Percentiles rank a stretch among this genome's conserved stretches.
Conservation (phyloP, 2,329 filamentous ascomycete genomes). For the Exophiala phaeomuriformis region DNA sequence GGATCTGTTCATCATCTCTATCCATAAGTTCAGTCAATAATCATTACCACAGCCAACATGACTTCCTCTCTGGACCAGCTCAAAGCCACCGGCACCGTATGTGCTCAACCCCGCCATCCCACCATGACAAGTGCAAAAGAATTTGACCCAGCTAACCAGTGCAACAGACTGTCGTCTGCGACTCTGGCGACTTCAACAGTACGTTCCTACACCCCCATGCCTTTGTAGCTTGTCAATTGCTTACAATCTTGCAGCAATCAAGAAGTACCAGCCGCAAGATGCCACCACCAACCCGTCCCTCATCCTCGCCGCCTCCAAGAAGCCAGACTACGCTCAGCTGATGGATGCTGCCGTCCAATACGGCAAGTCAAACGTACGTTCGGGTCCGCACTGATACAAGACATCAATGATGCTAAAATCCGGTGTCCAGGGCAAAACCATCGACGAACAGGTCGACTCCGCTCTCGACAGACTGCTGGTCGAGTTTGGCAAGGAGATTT, state of each 20-base stretch:
- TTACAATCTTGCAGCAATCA: constrained; percentile 62
- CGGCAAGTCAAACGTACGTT: constrained; percentile 66
- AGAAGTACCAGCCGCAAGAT: constrained; percentile 99
- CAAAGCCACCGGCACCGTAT: constrained; percentile 91
- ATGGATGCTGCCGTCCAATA: constrained; percentile 79
- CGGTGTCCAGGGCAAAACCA: constrained; percentile 43
- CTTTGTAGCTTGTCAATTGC: constrained; percentile 14
- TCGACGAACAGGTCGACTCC: constrained; percentile 79
- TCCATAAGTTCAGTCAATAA: not conserved
- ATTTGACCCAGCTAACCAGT: constrained; percentile 12
- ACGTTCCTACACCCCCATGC: constrained; percentile 37
- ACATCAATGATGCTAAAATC: constrained; percentile 2
- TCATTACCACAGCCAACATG: constrained; percentile 48
- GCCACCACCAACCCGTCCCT: constrained; percentile 99
- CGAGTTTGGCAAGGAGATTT: constrained; percentile 96
- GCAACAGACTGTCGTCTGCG: constrained; percentile 79
- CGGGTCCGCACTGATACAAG: not conserved
- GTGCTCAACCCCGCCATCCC: constrained; percentile 37
- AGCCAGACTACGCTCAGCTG: constrained; percentile 87
- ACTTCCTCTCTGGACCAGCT: constrained; percentile 89
- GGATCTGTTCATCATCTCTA: not conserved
- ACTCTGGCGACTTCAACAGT: constrained; percentile 87
- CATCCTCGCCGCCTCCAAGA: constrained; percentile 97
- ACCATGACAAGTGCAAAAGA: not conserved
- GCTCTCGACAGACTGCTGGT: constrained; percentile 92